A percentile compares a stretch with the other conserved stretches of the same genome.
phyloP scores from a whole-genome alignment of 2,329 filamentous ascomycete species.

The Knufia fluminis region DNA sequence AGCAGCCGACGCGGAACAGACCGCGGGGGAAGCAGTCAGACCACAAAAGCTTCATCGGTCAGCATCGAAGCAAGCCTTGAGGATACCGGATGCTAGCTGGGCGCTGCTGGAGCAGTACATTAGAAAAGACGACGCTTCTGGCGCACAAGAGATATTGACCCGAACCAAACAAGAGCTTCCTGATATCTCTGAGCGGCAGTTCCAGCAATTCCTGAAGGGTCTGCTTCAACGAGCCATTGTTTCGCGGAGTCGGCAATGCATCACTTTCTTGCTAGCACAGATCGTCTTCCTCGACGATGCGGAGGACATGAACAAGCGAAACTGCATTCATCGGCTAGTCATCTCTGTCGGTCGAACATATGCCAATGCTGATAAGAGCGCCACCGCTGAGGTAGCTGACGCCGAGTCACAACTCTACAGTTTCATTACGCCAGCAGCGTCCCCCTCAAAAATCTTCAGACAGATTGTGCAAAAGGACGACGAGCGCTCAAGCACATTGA shows the following conservation, averaged over 20 bases:
- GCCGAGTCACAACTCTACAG: constrained; percentile 50
- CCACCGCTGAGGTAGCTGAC: constrained; percentile 43
- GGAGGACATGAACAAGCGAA: constrained; percentile 88
- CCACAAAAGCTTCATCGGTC: constrained; percentile 64
- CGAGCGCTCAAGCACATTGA: constrained; percentile 49
- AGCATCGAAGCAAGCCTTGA: constrained; percentile 64
- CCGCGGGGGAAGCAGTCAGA: constrained; percentile 31
- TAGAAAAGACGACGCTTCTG: constrained; percentile 54
- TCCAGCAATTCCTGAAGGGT: constrained; percentile 31
- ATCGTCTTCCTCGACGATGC: constrained; percentile 69
- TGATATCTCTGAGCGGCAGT: constrained; percentile 17
- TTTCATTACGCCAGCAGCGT: constrained; percentile 71
- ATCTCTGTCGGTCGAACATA: constrained; percentile 79
- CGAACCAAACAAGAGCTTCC: constrained; percentile 11
- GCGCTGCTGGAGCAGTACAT: constrained; percentile 66
- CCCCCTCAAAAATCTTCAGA: constrained; percentile 54
- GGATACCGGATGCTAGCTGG: constrained; percentile 57
- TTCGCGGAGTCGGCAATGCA: constrained; percentile 64
- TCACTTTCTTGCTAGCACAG: constrained; percentile 59
- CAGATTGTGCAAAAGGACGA: constrained; percentile 58
- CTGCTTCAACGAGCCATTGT: constrained; percentile 46
- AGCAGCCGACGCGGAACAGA: constrained; percentile 40
- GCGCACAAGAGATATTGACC: constrained; percentile 26
- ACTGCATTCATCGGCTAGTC: constrained; percentile 84
- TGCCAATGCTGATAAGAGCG: constrained; percentile 43